These are phyloP conservation scores for Chaetoceros muelleri DNA, from an alignment of 108 stramenopile species.

Conservation along the genomic window DNA sequence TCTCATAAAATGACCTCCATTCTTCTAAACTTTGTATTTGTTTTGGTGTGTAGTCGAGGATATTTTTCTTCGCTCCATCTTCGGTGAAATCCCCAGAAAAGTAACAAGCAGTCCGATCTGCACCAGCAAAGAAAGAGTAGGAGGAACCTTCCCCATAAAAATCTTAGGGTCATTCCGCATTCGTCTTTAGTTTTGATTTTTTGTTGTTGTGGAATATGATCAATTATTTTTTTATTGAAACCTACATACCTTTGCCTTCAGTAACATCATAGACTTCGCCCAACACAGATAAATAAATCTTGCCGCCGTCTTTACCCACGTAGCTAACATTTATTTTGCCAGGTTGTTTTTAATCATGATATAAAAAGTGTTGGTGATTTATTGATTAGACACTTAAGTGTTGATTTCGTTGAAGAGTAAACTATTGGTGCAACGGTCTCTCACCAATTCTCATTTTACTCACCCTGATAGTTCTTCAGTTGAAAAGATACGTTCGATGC, in stretches of 20 bases:
- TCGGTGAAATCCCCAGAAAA: conserved; percentile 51
- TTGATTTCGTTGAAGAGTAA: not conserved
- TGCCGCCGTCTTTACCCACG: conserved; percentile 9
- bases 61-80: conserved; percentile 39
- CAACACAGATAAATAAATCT: conserved; percentile 57
- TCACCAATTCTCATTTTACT: not conserved
- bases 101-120: conserved; percentile 25
- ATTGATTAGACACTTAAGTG: not conserved
- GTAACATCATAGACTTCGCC: conserved; percentile 80
- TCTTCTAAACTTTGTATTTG: conserved; percentile 24
- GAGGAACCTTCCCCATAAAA: conserved; percentile 43
- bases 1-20: conserved; percentile 43
- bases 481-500: not conserved
- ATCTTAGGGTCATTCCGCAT: conserved; percentile 18
- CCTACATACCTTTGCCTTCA: conserved; percentile 25
- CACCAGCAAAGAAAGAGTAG: conserved; percentile 39
- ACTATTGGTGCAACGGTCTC: not conserved
- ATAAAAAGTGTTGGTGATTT: not conserved
- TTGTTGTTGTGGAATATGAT: no score
- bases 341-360: not conserved
- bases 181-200: no score
- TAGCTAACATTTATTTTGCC: not conserved
- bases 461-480: not conserved
- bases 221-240: no score
- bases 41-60: conserved; percentile 27